Evolutionary conservation across 1,284 basidiomycete species (phyloP), one percentile per base, ranked within the genome.

Genomic region (Apiotrichum veenhuisii): DNA sequence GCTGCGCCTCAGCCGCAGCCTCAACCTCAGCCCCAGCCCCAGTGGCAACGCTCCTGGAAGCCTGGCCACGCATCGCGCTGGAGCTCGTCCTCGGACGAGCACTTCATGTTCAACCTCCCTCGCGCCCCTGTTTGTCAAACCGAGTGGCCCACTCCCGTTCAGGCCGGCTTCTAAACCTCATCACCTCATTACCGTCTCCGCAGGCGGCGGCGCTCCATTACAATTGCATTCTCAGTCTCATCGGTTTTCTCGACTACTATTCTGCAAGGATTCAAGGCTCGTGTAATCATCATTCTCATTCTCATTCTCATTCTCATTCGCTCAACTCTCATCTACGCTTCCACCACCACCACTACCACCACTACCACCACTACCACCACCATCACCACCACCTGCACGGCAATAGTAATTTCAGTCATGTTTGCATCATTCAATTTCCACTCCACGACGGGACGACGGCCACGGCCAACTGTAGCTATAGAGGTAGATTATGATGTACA

Each of bases 51-150:
- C 9, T 15, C 23, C 3, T 62, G 60, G 60, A 53, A 52, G 26
- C 47, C 57, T 3, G 60, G 60, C 5, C 60, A 62, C 49, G 18
- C 23, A 7, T 36, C 54, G 23, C 57, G 60, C 22, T 62, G 60
- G 60, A 54, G 51, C n/a, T 37, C 60, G 18, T 50, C 54, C 10
- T 62, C 60, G 2, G 60, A 62, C 52, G 57, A 62, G 25, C 57
- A 54, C n/a, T 45, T 49, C 33, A 44, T 62, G 44, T 51, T 38
- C 36, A 45, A 58, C 25, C 47, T 62, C 36, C 60, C 54, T 17
- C 60, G 57, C 1, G 45, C 50, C 5, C 60, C 57, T 15, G 27
- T 62, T 38, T 57, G 57, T 49, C 47, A 54, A 40, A 36, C 52
- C 41, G 52, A 57, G 49, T 61, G 59, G 59, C 54, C 59, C 23